Conservation (phyloP, 441 rosid species). For the Pelargonium myrrhifolium region DNA sequence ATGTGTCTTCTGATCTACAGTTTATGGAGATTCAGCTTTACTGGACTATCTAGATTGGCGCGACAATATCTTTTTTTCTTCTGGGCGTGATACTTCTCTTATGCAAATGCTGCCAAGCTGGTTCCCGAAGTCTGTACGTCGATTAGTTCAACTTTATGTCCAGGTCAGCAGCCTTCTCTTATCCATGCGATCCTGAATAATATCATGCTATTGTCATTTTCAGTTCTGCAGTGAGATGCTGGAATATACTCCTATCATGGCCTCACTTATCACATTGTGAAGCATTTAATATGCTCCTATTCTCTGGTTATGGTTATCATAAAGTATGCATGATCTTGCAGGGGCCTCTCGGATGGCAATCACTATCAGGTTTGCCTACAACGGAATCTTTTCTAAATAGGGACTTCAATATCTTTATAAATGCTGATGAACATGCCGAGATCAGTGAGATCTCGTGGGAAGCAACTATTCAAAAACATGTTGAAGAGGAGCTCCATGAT, state of each 20-base stretch:
- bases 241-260: not conserved
- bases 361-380: slow-evolving; percentile 68
- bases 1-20: slow-evolving; percentile 19
- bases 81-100: slow-evolving; percentile 87
- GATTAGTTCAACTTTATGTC: slow-evolving; percentile 85
- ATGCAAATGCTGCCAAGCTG: slow-evolving; percentile 95
- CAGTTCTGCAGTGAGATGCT: not conserved
- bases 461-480: slow-evolving; percentile 79
- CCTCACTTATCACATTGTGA: slow-evolving; percentile 1
- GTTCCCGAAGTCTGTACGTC: slow-evolving; percentile 92
- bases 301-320: slow-evolving; percentile 8
- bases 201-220: slow-evolving; percentile 3
- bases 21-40: slow-evolving; percentile 49
- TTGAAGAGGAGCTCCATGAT: slow-evolving; percentile 86
- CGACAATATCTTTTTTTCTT: slow-evolving; percentile 80
- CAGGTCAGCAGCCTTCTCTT: slow-evolving; percentile 48
- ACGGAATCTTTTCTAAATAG: slow-evolving; percentile 64
- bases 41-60: slow-evolving; percentile 90
- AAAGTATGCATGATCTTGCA: slow-evolving; percentile 31
- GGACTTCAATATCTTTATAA: slow-evolving; percentile 64
- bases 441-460: slow-evolving; percentile 89
- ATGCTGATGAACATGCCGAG: slow-evolving; percentile 56
- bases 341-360: slow-evolving; percentile 98
- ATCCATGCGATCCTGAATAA: slow-evolving; percentile 10
- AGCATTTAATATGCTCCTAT: slow-evolving; percentile 4